Evolutionary conservation across 2,329 filamentous ascomycete species (phyloP), one percentile per base, ranked within the genome.

Genomic region (Cladophialophora yegresii): DNA sequence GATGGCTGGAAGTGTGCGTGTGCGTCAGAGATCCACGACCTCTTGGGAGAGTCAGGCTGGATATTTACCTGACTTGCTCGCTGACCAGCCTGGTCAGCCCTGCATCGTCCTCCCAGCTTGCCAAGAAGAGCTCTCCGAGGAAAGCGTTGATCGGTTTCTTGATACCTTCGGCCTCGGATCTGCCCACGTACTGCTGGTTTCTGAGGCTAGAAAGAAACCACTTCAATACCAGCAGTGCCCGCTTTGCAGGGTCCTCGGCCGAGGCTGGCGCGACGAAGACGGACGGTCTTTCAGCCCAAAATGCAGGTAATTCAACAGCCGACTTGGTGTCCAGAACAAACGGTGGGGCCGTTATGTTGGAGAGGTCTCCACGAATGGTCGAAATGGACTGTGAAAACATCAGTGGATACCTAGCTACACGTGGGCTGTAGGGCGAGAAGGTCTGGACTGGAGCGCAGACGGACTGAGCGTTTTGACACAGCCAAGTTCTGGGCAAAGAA

Each of bases 161-260:
- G 36, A 71, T 57, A 8, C 70, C 70, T 40, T 67, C 61, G 22
- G 61, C 61, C 45, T 62, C 61, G 12, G 59, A 49, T 8, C 67
- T 56, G 16, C 65, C 80, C 77, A 66, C 81, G 80, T 71, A 71
- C 50, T 70, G 67, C 59, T 96, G 92, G 78, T 96, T 91, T 81
- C 95, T 96, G 58, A 98, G 83, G 3, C 93, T 96, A 73, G 88
- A 93, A 61, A 98, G 80, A 80, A 97, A 98, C 93, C 93, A 98
- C 78, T 93, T 96, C 72, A 97, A 81, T n/a, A 98, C 93, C 36
- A 93, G 82, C 70, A 96, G 79, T 22, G 91, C 89, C 67, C 93
- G 87, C 81, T 92, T 95, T 72, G 89, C 86, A 0, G 92, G 85
- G 75, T 96, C 90, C 58, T 87, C 72, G 76, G 96, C 92, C 63